phyloP scores from a whole-genome alignment of 139 green algal species.

The Chlorella sp. region DNA sequence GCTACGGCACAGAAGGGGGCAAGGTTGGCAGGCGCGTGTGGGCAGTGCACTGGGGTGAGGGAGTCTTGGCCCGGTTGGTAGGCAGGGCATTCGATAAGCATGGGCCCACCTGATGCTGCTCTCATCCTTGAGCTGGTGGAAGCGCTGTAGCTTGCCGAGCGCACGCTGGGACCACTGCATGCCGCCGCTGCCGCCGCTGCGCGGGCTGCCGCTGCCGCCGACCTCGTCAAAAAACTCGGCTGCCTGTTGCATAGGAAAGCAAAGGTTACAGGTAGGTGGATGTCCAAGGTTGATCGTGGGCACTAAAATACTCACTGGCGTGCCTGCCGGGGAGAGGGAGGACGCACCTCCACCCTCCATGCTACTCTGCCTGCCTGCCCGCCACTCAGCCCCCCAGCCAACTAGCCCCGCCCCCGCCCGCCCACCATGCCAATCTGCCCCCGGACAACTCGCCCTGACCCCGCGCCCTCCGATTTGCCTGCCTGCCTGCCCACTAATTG shows the following conservation, averaged over 20 bases:
- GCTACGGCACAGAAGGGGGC: background rate
- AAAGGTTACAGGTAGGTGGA: background rate
- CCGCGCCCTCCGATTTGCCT: too few species aligned
- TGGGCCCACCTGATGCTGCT: conserved; percentile 25
- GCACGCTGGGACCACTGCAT: conserved; percentile 39
- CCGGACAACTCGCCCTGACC: too few species aligned
- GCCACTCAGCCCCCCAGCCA: too few species aligned
- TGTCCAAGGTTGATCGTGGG: too few species aligned
- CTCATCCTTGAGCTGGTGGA: conserved; percentile 49
- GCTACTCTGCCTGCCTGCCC: too few species aligned
- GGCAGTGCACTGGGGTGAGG: background rate
- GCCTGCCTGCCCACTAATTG: too few species aligned
- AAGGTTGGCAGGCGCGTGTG: background rate
- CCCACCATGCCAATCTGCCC: too few species aligned
- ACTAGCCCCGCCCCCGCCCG: too few species aligned
- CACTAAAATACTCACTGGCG: too few species aligned
- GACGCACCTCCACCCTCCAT: too few species aligned
- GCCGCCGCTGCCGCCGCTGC: conserved; percentile 13
- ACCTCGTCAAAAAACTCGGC: conserved; percentile 68
- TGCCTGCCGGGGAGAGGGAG: background rate
- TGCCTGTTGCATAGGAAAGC: conserved; percentile 34
- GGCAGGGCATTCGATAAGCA: background rate
- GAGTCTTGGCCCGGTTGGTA: background rate
- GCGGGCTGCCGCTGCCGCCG: conserved; percentile 31
- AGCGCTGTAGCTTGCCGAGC: conserved; percentile 46